Evolutionary conservation across 257 asterid genomes (phyloP), one percentile per base, ranked within the genome.

Genomic region (Solanum chilense): DNA sequence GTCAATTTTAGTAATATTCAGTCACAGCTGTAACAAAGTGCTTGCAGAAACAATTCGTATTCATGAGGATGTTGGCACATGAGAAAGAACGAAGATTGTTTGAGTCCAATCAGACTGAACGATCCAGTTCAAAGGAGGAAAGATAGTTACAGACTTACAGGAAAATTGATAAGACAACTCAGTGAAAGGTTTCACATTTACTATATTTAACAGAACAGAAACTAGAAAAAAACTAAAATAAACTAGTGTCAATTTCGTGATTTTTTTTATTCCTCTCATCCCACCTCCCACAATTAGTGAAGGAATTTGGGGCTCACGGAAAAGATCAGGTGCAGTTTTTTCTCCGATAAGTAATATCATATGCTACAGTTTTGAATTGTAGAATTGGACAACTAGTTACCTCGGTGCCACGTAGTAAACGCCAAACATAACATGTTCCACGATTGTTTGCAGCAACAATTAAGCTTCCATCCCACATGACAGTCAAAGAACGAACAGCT

Each of bases 381-480:
- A 47, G 68, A 47, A 80, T 29, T 3, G 29, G 12, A 64, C 70
- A 42, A 49, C 29, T 29, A 52, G 87, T 75, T 81, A 93, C 99
- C 93, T 97, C 98, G 85, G 94, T 95, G 86, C 98, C 99, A 41
- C 91, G 93, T 90, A 95, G 85, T 90, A 95, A 90, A 87, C 98
- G 98, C 98, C 99, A 97, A 23, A 95, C 98, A 47, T 95, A 97
- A 90, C 99, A 97, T 31, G 98, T 97, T 76, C 99, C 99, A 5
- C 90, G 91, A 85, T 97, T 95, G 89, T 97, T 97, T 70, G 99
- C 99, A 77, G 99, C 99, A 76, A 95, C 99, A 39, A 95, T 98
- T 90, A 97, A 90, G 92, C 99, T 94, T 78, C 99, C 99, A 64
- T 97, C 98, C 99, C 99, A 97, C 99, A 97, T 97, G 60, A 97